Base-by-base conservation (phyloP, 306 rosid genomes). In the Geum urbanum region DNA sequence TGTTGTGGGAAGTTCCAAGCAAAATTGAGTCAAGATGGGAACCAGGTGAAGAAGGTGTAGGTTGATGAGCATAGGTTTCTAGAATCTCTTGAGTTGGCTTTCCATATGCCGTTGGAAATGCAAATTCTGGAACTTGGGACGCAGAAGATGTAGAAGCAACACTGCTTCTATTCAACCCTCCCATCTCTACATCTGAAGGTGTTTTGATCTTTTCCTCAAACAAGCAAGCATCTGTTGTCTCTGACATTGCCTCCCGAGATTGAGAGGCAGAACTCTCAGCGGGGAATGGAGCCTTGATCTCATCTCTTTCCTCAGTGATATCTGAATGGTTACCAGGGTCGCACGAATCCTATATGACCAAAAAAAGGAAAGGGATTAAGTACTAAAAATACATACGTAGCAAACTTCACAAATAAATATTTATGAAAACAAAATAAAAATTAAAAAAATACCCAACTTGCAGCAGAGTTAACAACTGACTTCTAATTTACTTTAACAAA, bases 311-410 rank as follows among this genome's bases (percentile, higher is more conserved):
- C 68, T 92, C 94, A 5, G 94, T 85, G 75, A 87, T 53, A 77
- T 92, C 97, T 39, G 96, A 94, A 73, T 81, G 97, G 78, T 84
- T 94, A 52, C 90, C 97, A 15, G 74, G 97, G 83, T 88, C 96
- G 74, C 85, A 87, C 0, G 92, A 88, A 71, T 90, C 97, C 98
- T 94, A 79, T 65, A 74, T 37, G 63, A 60, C 65, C 78, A 77
- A 80, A 35, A 58, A 74, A 44, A 64, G 54, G 44, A 47, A 11
- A 14, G 57, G 32, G 35, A 60, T 49, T 12, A 71, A 80, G 54
- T 12, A 62, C 16, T 19, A 48, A 63, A 69, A 55, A 27, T 27
- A 27, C 32, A 27, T 27, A 27, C 32, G 32, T 27, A 27, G 32
- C 1, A 27, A 27, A 27, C 2, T 27, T 27, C 32, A 63, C 2